A percentile compares a stretch with the other conserved stretches of the same genome.
phyloP scores from a whole-genome alignment of 805 yeast species.

The Nadsonia fulvescens region DNA sequence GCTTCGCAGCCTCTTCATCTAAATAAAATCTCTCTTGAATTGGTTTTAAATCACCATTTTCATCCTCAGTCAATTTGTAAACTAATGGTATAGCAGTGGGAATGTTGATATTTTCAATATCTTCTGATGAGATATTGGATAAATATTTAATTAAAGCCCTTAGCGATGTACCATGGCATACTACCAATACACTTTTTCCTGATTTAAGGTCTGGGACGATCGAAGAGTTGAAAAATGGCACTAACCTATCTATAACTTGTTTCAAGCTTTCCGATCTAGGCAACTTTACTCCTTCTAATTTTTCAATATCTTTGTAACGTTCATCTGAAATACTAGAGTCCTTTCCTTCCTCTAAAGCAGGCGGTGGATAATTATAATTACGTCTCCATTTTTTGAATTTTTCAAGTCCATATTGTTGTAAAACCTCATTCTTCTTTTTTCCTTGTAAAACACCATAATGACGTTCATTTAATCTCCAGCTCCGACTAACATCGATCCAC shows the following conservation, averaged over 20 bases:
- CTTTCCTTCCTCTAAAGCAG: constrained; percentile 51
- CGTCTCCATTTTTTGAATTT: constrained; percentile 84
- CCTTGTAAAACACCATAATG: constrained; percentile 91
- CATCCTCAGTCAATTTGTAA: constrained; percentile 61
- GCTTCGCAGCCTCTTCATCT: constrained; percentile 93
- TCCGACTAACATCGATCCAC: constrained; percentile 71
- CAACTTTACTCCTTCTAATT: constrained; percentile 60
- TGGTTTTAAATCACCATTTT: constrained; percentile 60
- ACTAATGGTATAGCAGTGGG: constrained; percentile 93
- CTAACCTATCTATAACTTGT: constrained; percentile 73
- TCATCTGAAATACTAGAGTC: constrained; percentile 62
- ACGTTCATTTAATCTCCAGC: constrained; percentile 92
- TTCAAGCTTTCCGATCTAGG: constrained; percentile 73
- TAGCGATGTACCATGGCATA: constrained; percentile 88
- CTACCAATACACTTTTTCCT: constrained; percentile 73
- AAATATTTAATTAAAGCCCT: constrained; percentile 80
- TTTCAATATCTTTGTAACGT: constrained; percentile 64
- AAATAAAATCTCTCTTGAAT: constrained; percentile 75
- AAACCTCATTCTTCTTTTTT: constrained; percentile 75
- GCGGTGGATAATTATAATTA: constrained; percentile 83
- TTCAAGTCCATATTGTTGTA: constrained; percentile 62
- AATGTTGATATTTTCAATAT: constrained; percentile 72
- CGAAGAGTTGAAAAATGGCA: constrained; percentile 84
- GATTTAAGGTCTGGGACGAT: constrained; percentile 57
- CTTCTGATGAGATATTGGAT: constrained; percentile 70